A percentile compares a stretch with the other conserved stretches of the same genome.
Evolutionary conservation across 2,329 filamentous ascomycete species (phyloP).

Genomic region (Sclerotinia borealis): DNA sequence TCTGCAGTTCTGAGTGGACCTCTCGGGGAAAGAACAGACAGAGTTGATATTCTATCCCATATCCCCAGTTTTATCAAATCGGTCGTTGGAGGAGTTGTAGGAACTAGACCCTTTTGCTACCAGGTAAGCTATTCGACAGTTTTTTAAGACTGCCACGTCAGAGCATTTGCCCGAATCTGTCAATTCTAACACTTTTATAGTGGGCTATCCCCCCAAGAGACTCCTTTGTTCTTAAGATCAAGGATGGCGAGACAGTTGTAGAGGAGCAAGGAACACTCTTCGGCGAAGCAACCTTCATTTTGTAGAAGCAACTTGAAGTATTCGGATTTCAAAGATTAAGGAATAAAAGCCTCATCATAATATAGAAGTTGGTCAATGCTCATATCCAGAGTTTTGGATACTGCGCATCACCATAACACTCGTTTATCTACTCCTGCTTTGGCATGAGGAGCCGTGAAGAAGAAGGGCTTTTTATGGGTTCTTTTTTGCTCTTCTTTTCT

Average conservation of each 20-base stretch:
- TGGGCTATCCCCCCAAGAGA: slow-evolving; percentile 59
- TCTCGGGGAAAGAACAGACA: slow-evolving; percentile 66
- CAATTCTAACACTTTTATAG: slow-evolving; percentile 40
- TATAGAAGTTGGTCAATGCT: slow-evolving; percentile 4
- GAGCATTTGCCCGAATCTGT: neutral
- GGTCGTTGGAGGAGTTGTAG: slow-evolving; percentile 83
- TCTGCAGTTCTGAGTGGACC: slow-evolving; percentile 62
- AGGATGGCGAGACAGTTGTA: slow-evolving; percentile 70
- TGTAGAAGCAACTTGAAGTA: slow-evolving; percentile 36
- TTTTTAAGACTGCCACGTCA: neutral
- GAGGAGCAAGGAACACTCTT: slow-evolving; percentile 72
- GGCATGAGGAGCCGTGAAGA: neutral
- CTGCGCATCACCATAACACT: neutral
- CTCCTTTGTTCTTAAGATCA: slow-evolving; percentile 69
- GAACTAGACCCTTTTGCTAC: slow-evolving; percentile 96
- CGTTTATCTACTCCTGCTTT: neutral
- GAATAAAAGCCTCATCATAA: slow-evolving; percentile 1
- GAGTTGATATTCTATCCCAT: slow-evolving; percentile 93
- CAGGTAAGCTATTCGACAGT: slow-evolving; percentile 53
- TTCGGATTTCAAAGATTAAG: neutral
- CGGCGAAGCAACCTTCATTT: slow-evolving; percentile 92
- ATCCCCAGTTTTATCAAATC: slow-evolving; percentile 93
- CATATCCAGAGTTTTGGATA: slow-evolving; percentile 1
- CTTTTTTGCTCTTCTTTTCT: neutral
- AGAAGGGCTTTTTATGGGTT: neutral